Conservation (phyloP, 192 early-diverging fungal genomes). For the Diversispora eburnea region DNA sequence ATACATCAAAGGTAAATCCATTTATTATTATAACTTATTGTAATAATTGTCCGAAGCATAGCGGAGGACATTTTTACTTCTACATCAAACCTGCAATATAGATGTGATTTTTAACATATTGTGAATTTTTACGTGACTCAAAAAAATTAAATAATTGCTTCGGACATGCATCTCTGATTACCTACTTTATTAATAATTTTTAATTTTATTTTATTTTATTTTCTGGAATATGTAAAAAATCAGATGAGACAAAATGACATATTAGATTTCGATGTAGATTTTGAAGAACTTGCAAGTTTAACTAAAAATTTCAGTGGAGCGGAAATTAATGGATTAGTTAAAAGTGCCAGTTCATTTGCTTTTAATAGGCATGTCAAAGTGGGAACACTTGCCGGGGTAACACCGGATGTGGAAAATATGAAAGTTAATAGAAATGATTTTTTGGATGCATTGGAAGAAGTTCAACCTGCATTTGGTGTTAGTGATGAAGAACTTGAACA, state of each 20-base stretch:
- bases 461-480: slow-evolving; percentile 91
- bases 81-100: too few species aligned
- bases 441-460: slow-evolving; percentile 84
- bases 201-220: neutral
- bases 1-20: slow-evolving; percentile 68
- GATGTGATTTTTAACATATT: too few species aligned
- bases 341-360: slow-evolving; percentile 90
- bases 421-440: slow-evolving; percentile 86
- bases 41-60: too few species aligned
- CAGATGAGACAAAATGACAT: slow-evolving; percentile 80
- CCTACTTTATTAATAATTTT: neutral
- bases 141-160: too few species aligned
- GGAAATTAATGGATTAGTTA: slow-evolving; percentile 91
- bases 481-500: slow-evolving; percentile 85
- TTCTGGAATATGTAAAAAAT: neutral
- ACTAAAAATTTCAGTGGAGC: slow-evolving; percentile 98
- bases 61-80: too few species aligned
- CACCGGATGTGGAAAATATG: slow-evolving; percentile 84
- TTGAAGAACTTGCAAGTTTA: slow-evolving; percentile 77
- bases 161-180: too few species aligned
- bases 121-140: too few species aligned
- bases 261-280: slow-evolving; percentile 74
- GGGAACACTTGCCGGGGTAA: slow-evolving; percentile 75
- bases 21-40: too few species aligned
- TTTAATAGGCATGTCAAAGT: slow-evolving; percentile 96